phyloP scores from a whole-genome alignment of 129 eudicot genomes.

The Flaveria trinervia region DNA sequence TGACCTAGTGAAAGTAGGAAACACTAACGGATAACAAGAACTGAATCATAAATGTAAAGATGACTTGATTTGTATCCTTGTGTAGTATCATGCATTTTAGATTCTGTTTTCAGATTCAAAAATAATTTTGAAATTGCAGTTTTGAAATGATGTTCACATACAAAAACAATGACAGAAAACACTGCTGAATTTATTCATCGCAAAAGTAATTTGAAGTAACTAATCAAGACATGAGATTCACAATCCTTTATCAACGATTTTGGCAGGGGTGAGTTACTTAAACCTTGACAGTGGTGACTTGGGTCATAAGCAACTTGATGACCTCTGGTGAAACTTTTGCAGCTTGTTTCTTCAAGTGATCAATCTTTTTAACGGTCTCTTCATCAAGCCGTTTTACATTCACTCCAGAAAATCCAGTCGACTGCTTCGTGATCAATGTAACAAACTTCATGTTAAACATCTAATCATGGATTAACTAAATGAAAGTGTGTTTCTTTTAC shows the following conservation, averaged over 20 bases:
- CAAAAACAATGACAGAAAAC: no score
- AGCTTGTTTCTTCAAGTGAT: conserved; percentile 57
- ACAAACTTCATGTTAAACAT: neutral
- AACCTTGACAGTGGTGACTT: conserved; percentile 35
- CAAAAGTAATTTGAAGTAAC: neutral
- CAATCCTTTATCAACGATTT: neutral
- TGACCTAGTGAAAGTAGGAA: neutral
- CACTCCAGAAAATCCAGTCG: conserved; percentile 76
- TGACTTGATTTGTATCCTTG: neutral
- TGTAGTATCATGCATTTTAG: no score
- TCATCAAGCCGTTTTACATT: conserved; percentile 74
- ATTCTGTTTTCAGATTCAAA: no score
- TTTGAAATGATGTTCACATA: neutral
- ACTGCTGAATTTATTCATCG: no score
- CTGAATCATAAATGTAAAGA: neutral
- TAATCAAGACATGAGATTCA: neutral
- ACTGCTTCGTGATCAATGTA: conserved; percentile 44
- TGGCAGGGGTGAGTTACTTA: neutral
- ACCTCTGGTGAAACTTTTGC: conserved; percentile 66
- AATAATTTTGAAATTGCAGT: no score
- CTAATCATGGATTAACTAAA: neutral
- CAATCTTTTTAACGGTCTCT: conserved; percentile 62
- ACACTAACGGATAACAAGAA: neutral
- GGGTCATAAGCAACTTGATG: conserved; percentile 57
- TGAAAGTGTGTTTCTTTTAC: conserved; percentile 20